Conservation (phyloP, 2,329 filamentous ascomycete genomes). For the Ceratocystis lukuohia region DNA sequence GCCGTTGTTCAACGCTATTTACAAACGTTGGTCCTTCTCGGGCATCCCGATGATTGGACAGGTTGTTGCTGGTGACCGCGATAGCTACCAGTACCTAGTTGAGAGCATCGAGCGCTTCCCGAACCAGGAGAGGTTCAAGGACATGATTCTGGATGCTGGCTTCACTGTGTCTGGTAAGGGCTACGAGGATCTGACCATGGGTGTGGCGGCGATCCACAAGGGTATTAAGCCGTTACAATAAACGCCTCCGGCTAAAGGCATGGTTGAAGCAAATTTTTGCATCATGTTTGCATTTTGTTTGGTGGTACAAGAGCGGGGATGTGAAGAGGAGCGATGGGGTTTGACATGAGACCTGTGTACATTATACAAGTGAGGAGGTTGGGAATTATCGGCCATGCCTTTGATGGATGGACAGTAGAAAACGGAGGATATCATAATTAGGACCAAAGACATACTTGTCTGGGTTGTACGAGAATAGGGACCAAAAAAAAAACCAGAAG, state of each 20-base stretch:
- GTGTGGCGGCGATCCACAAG: conserved; percentile 92
- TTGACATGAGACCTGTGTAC: not conserved
- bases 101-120: conserved; percentile 96
- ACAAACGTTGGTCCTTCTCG: conserved; percentile 91
- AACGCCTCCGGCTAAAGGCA: not conserved
- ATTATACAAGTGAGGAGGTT: not conserved
- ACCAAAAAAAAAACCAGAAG: not conserved
- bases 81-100: conserved; percentile 96
- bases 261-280: not conserved
- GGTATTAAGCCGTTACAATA: conserved; percentile 60
- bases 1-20: conserved; percentile 65
- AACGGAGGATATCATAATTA: not conserved
- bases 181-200: conserved; percentile 82
- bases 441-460: not conserved
- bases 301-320: not conserved
- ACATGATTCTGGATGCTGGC: conserved; percentile 71
- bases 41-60: conserved; percentile 94
- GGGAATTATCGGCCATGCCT: not conserved
- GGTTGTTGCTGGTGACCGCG: conserved; percentile 80
- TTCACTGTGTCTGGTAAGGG: conserved; percentile 72
- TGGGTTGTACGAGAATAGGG: not conserved
- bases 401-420: not conserved
- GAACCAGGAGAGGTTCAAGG: conserved; percentile 66
- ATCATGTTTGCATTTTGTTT: not conserved
- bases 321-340: not conserved